Evolutionary conservation across 2,329 filamentous ascomycete genomes (phyloP), one percentile per base, ranked within the genome.

Genomic region (Fusarium sororula): DNA sequence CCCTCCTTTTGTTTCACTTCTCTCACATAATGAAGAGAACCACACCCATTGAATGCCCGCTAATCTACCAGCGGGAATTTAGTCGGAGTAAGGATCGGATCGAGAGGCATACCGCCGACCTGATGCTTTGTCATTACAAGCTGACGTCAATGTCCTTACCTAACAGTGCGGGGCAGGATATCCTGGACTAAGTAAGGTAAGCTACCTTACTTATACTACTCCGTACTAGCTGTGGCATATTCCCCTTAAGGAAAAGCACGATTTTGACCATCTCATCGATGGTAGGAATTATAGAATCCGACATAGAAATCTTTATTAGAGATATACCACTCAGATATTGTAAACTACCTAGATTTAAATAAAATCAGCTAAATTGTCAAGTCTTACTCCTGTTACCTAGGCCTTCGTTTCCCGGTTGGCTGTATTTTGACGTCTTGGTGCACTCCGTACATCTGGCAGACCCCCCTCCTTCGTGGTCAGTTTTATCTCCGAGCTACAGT

Each of bases 401-500:
- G 11, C 51, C 24, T 13, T 54, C 20, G 14, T 41, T 41, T 41
- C 20, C 32, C 4, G 11, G 26, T 17, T 41, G 26, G 35, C 26
- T 42, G 51, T 28, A 30, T 26, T 30, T 24, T 26, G n/a, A 26
- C 15, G 37, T 26, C 37, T 55, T n/a, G 35, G 15, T 55, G 51
- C 20, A 30, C 24, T 55, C 51, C 39, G 11, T 28, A 9, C 51
- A 26, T 37, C n/a, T 37, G 32, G 50, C 26, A 28, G 35, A 55
- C 28, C 15, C 35, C 51, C 51, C 51, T 42, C 35, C n/a, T 61
- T 30, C 50, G 45, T 48, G 28, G 26, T 7, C n/a, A 35, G 48
- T 45, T 39, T 66, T 68, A 74, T 68, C 44, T 74, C 71, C 71
- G 71, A 74, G 67, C 55, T 57, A 63, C 45, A 66, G 42, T 41